Evolutionary conservation across 306 rosid genomes (phyloP).

Genomic region (Glycine tomentella): DNA sequence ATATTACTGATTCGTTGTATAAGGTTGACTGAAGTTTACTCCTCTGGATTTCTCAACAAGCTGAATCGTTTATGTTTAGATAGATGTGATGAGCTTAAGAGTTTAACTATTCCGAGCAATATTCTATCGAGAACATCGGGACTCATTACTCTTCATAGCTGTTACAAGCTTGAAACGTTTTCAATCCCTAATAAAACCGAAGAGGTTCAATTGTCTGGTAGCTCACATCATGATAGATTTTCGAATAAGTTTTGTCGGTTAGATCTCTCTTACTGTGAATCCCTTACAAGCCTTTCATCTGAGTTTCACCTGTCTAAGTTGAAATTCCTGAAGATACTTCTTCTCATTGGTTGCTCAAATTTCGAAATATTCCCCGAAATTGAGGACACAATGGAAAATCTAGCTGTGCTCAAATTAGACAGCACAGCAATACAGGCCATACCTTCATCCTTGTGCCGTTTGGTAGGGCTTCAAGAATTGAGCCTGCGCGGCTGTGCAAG

Average conservation of each 20-base stretch:
- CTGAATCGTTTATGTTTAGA: slow-evolving; percentile 35
- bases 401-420: slow-evolving; percentile 11
- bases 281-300: slow-evolving; percentile 33
- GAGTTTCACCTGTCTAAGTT: not conserved
- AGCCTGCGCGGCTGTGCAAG: not conserved
- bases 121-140: slow-evolving; percentile 40
- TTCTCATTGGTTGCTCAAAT: slow-evolving; percentile 20
- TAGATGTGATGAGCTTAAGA: slow-evolving; percentile 29
- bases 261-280: slow-evolving; percentile 36
- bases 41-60: slow-evolving; percentile 39
- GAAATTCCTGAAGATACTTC: slow-evolving; percentile 24
- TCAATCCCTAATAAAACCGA: not conserved
- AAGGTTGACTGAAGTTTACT: slow-evolving; percentile 27
- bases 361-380: slow-evolving; percentile 29
- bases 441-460: slow-evolving; percentile 28
- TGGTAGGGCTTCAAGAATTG: slow-evolving; percentile 39
- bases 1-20: too few species aligned
- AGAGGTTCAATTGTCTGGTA: too few species aligned
- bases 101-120: slow-evolving; percentile 34
- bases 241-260: slow-evolving; percentile 18
- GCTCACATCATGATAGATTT: too few species aligned
- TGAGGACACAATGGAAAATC: slow-evolving; percentile 25
- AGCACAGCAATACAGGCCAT: slow-evolving; percentile 28
- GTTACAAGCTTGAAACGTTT: slow-evolving; percentile 33
- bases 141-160: not conserved